Base-by-base conservation (phyloP, 495 filamentous ascomycete species). In the Lineolata rhizophorae region DNA sequence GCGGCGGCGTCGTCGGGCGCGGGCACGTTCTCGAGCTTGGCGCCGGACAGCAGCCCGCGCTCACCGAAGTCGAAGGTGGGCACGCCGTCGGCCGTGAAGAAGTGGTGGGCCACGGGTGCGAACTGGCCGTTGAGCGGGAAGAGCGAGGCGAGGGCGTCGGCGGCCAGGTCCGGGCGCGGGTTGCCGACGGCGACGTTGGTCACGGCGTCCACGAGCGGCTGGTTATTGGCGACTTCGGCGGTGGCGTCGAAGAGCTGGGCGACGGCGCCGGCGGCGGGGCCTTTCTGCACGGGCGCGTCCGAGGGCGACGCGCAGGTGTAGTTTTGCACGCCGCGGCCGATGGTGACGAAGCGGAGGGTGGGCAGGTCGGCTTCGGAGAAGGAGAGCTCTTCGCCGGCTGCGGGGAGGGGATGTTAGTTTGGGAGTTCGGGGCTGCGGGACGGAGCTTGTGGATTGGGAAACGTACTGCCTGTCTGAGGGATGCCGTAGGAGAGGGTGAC, bases 311-410 rank as follows among this genome's bases (percentile, higher is more conserved):
- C n/a, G 60, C 85, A 94, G 36, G 80, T 82, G 53, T 93, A 95
- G 61, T 94, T 93, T 58, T 94, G 67, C 8, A 72, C 84, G 24
- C 85, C 85, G 20, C 79, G 73, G 44, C 85, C 85, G 30, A 95
- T n/a, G 29, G 83, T 72, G 45, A 95, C 75, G 40, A 90, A 70
- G 43, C 70, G 70, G 30, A 79, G 56, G 30, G 66, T 76, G 22
- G 77, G 35, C 22, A 44, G 47, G 20, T 43, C 24, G 36, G 42
- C 38, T 34, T 55, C 50, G 2, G 53, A 38, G 6, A 52, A 52
- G 3, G 45, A 43, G 34, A 57, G n/a, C n/a, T n/a, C n/a, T n/a
- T n/a, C n/a, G n/a, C n/a, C n/a, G n/a, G n/a, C n/a, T n/a, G n/a
- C n/a, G n/a, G n/a, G n/a, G n/a, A n/a, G n/a, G n/a, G n/a, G n/a